phyloP scores from a whole-genome alignment of 371 early-diverging fungal genomes.

The Apophysomyces trapeziformis region DNA sequence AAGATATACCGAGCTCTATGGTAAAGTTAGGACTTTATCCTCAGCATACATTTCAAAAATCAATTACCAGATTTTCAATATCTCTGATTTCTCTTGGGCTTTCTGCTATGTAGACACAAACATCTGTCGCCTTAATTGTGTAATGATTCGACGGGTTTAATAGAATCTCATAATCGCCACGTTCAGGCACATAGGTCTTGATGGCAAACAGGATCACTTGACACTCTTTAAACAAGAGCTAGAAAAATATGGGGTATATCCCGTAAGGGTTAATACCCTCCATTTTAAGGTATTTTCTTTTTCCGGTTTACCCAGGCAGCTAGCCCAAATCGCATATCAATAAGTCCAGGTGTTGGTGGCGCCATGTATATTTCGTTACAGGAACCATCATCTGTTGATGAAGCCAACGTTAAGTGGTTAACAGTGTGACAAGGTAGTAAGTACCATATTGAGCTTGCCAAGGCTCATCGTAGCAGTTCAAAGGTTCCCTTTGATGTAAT shows the following conservation, averaged over 20 bases:
- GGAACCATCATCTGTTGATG: slow-evolving; percentile 59
- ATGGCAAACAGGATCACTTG: slow-evolving; percentile 75
- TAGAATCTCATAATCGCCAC: slow-evolving; percentile 50
- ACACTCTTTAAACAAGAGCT: slow-evolving; percentile 69
- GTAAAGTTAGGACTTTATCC: neutral
- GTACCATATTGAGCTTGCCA: slow-evolving; percentile 81
- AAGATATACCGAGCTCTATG: slow-evolving; percentile 21
- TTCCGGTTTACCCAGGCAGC: slow-evolving; percentile 54
- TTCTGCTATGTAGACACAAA: slow-evolving; percentile 69
- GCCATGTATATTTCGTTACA: slow-evolving; percentile 73
- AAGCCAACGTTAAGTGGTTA: neutral
- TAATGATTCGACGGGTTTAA: slow-evolving; percentile 74
- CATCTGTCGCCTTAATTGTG: slow-evolving; percentile 54
- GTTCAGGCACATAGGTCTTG: slow-evolving; percentile 36
- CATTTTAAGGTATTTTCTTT: neutral
- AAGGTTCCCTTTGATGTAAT: slow-evolving; percentile 64
- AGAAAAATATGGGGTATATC: slow-evolving; percentile 1
- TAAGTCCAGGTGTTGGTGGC: slow-evolving; percentile 54
- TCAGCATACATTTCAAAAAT: neutral
- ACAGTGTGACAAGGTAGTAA: neutral
- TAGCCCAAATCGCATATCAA: slow-evolving; percentile 62
- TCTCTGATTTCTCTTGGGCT: slow-evolving; percentile 57
- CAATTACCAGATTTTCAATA: slow-evolving; percentile 44
- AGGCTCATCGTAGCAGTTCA: slow-evolving; percentile 62
- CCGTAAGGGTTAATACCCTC: neutral